Conservation (phyloP, 2,329 filamentous ascomycete genomes). For the Colletotrichum phormii region DNA sequence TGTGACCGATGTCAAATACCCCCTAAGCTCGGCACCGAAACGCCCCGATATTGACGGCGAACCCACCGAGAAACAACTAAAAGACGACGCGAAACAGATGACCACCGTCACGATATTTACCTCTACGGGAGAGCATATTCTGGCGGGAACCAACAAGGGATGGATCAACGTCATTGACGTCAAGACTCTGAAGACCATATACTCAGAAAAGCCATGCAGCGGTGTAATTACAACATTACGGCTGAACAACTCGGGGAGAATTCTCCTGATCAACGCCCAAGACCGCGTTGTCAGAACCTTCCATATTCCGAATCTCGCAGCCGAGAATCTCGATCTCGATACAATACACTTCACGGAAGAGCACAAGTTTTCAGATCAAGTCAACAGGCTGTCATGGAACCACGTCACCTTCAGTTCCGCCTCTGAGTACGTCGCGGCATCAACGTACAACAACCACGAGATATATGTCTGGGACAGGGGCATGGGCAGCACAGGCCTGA, state of each 20-base stretch:
- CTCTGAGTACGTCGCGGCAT: conserved; percentile 95
- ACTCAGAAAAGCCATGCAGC: conserved; percentile 88
- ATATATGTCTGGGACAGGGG: conserved; percentile 98
- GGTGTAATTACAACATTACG: conserved; percentile 91
- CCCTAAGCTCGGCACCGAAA: conserved; percentile 84
- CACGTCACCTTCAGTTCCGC: conserved; percentile 95
- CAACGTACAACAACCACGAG: conserved; percentile 98
- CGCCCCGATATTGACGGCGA: conserved; percentile 78
- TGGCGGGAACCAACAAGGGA: conserved; percentile 94
- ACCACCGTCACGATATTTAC: conserved; percentile 95
- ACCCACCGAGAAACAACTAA: conserved; percentile 84
- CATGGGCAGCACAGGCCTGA: conserved; percentile 80
- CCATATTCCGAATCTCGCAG: conserved; percentile 81
- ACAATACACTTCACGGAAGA: conserved; percentile 91
- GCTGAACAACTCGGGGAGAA: conserved; percentile 84
- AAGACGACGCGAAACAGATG: conserved; percentile 93
- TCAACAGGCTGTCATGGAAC: conserved; percentile 96
- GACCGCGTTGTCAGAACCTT: conserved; percentile 96
- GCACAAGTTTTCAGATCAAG: conserved; percentile 98
- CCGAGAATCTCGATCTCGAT: conserved; percentile 79
- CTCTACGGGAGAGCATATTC: conserved; percentile 84
- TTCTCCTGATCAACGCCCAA: conserved; percentile 91
- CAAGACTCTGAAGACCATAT: conserved; percentile 82
- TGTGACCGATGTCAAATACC: conserved; percentile 77
- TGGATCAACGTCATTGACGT: conserved; percentile 96